phyloP scores from a whole-genome alignment of 805 yeast genomes.

The Zygoascus flipseniorum region DNA sequence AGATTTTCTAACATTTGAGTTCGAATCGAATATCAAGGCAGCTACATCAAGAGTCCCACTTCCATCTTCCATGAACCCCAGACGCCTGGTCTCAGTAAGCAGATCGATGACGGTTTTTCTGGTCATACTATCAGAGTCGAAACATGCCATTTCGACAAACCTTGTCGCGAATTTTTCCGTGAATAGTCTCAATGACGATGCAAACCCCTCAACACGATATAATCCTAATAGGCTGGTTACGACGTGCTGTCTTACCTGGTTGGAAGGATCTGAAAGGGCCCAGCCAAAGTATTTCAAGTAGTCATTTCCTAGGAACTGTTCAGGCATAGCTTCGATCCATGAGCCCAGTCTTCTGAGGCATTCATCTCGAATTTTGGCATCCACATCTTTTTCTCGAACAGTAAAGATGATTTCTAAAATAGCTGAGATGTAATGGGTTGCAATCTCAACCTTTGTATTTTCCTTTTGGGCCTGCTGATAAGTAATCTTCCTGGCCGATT shows the following conservation, averaged over 20 bases:
- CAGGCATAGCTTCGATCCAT: slow-evolving; percentile 69
- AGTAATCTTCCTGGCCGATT: not conserved
- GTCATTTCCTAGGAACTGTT: slow-evolving; percentile 56
- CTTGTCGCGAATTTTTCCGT: slow-evolving; percentile 64
- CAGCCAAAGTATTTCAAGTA: slow-evolving; percentile 76
- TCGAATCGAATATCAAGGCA: slow-evolving; percentile 33
- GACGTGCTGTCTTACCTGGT: slow-evolving; percentile 57
- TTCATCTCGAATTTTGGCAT: slow-evolving; percentile 59
- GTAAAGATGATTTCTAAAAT: slow-evolving; percentile 58
- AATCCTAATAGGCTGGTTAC: slow-evolving; percentile 45
- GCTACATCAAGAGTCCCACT: slow-evolving; percentile 39
- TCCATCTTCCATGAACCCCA: slow-evolving; percentile 56
- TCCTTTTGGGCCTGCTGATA: not conserved
- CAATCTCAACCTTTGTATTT: slow-evolving; percentile 1
- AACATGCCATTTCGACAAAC: slow-evolving; percentile 52
- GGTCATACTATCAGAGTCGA: slow-evolving; percentile 49
- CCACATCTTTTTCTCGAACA: slow-evolving; percentile 75
- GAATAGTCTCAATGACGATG: slow-evolving; percentile 68
- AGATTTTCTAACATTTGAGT: slow-evolving; percentile 33
- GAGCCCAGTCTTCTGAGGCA: slow-evolving; percentile 55
- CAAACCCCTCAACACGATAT: slow-evolving; percentile 37
- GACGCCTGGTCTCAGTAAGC: slow-evolving; percentile 44
- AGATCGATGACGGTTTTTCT: slow-evolving; percentile 44
- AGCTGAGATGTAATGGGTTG: not conserved
- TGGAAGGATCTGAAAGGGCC: slow-evolving; percentile 66